Base-by-base conservation (phyloP, 78 protist species). In the Bodo saltans region DNA sequence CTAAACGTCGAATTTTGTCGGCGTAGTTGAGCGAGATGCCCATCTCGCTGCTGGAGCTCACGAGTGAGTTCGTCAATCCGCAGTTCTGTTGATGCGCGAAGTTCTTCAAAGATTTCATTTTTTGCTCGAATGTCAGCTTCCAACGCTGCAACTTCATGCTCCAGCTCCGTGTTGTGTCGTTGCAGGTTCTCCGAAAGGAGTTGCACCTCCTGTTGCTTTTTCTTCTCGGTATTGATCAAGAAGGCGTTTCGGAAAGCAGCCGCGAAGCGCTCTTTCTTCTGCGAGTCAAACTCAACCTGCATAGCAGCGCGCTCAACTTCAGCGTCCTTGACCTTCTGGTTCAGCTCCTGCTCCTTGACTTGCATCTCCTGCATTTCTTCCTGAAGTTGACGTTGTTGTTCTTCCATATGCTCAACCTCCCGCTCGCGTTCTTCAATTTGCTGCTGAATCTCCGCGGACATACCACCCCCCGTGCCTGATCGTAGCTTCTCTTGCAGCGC, bases 191-290 rank as follows among this genome's bases (percentile, higher is more conserved):
- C 37, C 40, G 8, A 3, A 37, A 32, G 35, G 37, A 3, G 32
- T 29, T 76, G 67, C 67, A 23, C 11, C 81, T 32, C 11, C 27
- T 8, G 69, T 67, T 30, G 11, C 69, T 38, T 23, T 27, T 76
- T 76, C 60, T 76, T 76, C 35, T 76, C 81, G n/a, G 17, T 17
- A 17, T 8, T 47, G 41, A 76, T 76, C 69, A 76, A 39, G 81
- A 76, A 76, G 41, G 81, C 81, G 69, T 76, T 76, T 25, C 81
- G 35, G 81, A 76, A 76, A 29, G 34, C 81, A 17, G 81, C 81
- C 29, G 81, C 81, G 81, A 76, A 76, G 34, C 81, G 11, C 60
- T 47, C 60, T 17, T 17, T 47, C 60, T 47, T 47, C 81, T 76
- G 81, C 41, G 38, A 42, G 69, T 76, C 8, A 17, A 30, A 8